A percentile compares a stretch with the other conserved stretches of the same genome.
These are phyloP conservation scores for Stipa capillata DNA, from an alignment of 176 grass and related monocot genomes.

Conservation along the genomic window DNA sequence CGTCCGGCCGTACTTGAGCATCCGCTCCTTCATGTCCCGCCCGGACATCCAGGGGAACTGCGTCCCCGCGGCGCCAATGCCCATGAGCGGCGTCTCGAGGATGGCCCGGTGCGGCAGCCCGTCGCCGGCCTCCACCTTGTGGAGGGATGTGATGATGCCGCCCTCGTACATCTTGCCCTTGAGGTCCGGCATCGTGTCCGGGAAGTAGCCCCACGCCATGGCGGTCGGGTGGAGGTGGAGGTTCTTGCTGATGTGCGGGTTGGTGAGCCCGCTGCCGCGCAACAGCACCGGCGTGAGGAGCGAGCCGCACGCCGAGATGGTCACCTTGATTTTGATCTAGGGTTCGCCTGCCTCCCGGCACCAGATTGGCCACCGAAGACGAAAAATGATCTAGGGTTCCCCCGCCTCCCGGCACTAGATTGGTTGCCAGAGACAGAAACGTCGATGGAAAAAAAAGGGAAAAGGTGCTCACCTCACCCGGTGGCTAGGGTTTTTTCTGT, in stretches of 20 bases:
- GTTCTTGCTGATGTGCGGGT: slow-evolving; percentile 81
- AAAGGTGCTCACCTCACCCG: no score
- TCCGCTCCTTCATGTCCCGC: slow-evolving; percentile 57
- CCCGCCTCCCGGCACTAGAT: no score
- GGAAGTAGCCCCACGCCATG: slow-evolving; percentile 88
- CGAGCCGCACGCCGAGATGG: slow-evolving; percentile 55
- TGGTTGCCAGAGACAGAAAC: no score
- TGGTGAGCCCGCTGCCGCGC: slow-evolving; percentile 51
- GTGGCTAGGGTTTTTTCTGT: no score
- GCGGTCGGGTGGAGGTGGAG: slow-evolving; percentile 71
- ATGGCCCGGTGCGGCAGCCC: slow-evolving; percentile 23
- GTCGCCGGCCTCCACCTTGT: slow-evolving; percentile 49
- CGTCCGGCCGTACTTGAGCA: slow-evolving; percentile 51
- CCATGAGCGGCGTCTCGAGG: slow-evolving; percentile 58
- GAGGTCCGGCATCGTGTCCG: slow-evolving; percentile 45
- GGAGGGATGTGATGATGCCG: slow-evolving; percentile 84
- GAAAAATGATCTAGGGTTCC: no score
- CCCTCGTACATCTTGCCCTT: slow-evolving; percentile 65
- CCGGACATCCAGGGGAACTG: slow-evolving; percentile 67
- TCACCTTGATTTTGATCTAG: no score
- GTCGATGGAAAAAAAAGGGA: no score
- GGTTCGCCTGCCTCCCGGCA: no score
- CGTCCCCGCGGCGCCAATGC: slow-evolving; percentile 11
- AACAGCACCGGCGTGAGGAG: slow-evolving; percentile 75
- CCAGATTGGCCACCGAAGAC: no score